phyloP scores from a whole-genome alignment of 1,284 basidiomycete genomes.

The Cutaneotrichosporon cutaneum region DNA sequence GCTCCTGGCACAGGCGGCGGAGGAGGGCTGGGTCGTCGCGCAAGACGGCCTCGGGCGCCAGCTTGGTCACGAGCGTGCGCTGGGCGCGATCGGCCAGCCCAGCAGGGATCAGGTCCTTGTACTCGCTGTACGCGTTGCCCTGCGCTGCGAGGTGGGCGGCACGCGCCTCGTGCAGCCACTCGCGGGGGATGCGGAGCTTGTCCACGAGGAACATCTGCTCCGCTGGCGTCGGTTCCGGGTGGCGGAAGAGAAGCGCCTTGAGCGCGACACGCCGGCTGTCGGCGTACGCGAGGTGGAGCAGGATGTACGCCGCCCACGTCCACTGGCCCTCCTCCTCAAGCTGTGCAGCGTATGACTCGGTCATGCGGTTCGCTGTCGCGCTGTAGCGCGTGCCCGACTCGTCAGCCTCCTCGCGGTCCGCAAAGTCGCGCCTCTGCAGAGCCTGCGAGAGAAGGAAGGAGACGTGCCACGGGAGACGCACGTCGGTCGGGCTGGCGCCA shows the following conservation, averaged over 20 bases:
- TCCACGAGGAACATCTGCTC: slow-evolving; percentile 73
- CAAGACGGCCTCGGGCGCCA: slow-evolving; percentile 88
- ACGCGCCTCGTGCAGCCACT: slow-evolving; percentile 76
- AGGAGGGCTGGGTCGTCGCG: slow-evolving; percentile 73
- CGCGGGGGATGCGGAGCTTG: slow-evolving; percentile 72
- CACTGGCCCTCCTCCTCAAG: slow-evolving; percentile 78
- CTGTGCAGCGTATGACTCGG: slow-evolving; percentile 81
- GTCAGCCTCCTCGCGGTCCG: slow-evolving; percentile 65
- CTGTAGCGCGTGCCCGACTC: slow-evolving; percentile 63
- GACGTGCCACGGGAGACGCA: slow-evolving; percentile 86
- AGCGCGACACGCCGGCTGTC: slow-evolving; percentile 74
- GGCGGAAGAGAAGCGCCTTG: slow-evolving; percentile 74
- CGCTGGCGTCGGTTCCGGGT: slow-evolving; percentile 66
- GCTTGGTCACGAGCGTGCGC: slow-evolving; percentile 70
- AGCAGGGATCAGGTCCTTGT: slow-evolving; percentile 71
- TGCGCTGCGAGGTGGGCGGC: slow-evolving; percentile 35
- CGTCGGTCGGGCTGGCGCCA: slow-evolving; percentile 72
- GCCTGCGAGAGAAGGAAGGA: slow-evolving; percentile 83
- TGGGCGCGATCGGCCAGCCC: slow-evolving; percentile 73
- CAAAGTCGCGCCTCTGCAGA: slow-evolving; percentile 78
- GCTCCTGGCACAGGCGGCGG: slow-evolving; percentile 67
- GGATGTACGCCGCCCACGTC: slow-evolving; percentile 82
- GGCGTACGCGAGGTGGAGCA: slow-evolving; percentile 80
- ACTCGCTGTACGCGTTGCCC: slow-evolving; percentile 71
- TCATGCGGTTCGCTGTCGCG: slow-evolving; percentile 76